Evolutionary conservation across 768 basidiomycete species (phyloP).

Genomic region (Xerocomellus chrysenteron): DNA sequence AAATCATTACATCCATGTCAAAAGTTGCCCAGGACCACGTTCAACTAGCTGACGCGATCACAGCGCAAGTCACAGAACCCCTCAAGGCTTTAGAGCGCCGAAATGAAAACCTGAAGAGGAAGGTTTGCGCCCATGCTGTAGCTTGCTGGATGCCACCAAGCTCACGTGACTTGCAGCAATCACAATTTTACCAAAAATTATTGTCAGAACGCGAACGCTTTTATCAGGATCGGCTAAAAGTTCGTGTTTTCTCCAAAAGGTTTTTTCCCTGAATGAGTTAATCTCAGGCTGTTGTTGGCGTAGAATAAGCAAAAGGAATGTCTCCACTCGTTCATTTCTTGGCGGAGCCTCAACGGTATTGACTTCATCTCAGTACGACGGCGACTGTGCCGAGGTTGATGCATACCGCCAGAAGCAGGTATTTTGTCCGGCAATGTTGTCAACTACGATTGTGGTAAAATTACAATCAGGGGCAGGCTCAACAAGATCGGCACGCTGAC

Average conservation of each 20-base stretch:
- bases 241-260: slow-evolving; percentile 28
- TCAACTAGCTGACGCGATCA: slow-evolving; percentile 61
- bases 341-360: neutral
- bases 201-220: slow-evolving; percentile 67
- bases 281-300: slow-evolving; percentile 3
- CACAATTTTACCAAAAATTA: slow-evolving; percentile 67
- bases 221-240: slow-evolving; percentile 71
- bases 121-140: slow-evolving; percentile 37
- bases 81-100: slow-evolving; percentile 58
- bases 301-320: slow-evolving; percentile 35
- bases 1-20: slow-evolving; percentile 60
- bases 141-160: neutral
- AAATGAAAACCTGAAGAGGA: slow-evolving; percentile 68
- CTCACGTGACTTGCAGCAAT: slow-evolving; percentile 49
- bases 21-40: slow-evolving; percentile 68
- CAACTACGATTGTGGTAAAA: slow-evolving; percentile 3
- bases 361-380: slow-evolving; percentile 60
- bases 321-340: neutral
- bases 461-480: slow-evolving; percentile 53
- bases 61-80: slow-evolving; percentile 59
- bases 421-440: slow-evolving; percentile 1
- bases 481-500: slow-evolving; percentile 76
- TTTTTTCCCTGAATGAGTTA: neutral
- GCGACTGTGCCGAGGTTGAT: slow-evolving; percentile 73
- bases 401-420: slow-evolving; percentile 78